Evolutionary conservation across 2,329 filamentous ascomycete genomes (phyloP), one percentile per base, ranked within the genome.

Genomic region (Colletotrichum spaethianum): DNA sequence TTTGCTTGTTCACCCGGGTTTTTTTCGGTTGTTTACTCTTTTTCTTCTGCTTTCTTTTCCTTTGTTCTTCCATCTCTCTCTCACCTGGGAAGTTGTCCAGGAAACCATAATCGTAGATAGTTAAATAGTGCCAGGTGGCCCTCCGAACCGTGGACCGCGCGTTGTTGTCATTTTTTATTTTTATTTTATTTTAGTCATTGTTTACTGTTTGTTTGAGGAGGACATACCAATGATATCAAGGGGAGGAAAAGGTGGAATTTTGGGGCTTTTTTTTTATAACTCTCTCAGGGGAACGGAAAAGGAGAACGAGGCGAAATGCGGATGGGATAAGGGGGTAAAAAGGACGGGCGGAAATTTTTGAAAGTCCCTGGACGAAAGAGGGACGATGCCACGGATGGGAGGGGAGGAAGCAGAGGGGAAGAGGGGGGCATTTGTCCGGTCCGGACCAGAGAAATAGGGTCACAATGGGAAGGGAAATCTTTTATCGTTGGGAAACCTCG

Each of bases 201-300:
- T 23, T 23, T 36, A 7, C 20, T 20, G 12, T 61, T 57, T 59
- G 31, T 62, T 48, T 63, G 67, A 66, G 67, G 67, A 73, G 67
- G 70, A 73, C 67, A 73, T 70, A 70, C 70, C 69, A 72, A 69
- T 72, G 69, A 72, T 72, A 72, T 72, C 69, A 69, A 72, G 69
- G 65, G 69, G 69, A 72, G 69, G 52, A 72, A 72, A 72, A 72
- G 69, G 69, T 63, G 69, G 68, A 66, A 61, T 48, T 11, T 48
- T 7, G 42, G 42, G 36, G 11, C 14, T 55, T 16, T 12, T 36
- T 14, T 16, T 36, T 33, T 2, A n/a, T n/a, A n/a, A 36, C 31
- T 23, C 31, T 36, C 52, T 36, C 31, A 36, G 4, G 31, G 52
- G 28, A 16, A 23, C 31, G 52, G 31, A 14, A 36, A 33, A 5